Conservation (phyloP, 1,284 basidiomycete genomes). For the Puccinia sorghi region DNA sequence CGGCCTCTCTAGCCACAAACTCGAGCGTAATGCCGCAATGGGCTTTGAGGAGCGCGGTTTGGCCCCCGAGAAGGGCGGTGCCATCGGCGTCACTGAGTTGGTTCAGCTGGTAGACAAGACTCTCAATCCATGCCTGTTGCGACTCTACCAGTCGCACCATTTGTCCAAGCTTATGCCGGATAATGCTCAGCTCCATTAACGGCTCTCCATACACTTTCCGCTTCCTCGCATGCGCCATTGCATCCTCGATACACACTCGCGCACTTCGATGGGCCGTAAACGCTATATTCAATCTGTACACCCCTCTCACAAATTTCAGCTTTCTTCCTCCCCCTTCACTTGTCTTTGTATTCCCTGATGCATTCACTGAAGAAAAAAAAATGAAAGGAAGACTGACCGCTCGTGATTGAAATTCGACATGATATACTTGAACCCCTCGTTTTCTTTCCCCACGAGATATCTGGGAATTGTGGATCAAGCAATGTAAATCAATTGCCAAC, state of each 20-base stretch:
- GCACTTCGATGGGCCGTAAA: conserved; percentile 42
- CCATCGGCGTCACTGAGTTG: conserved; percentile 51
- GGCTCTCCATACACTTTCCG: conserved; percentile 38
- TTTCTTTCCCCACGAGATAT: conserved; percentile 46
- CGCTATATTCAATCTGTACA: conserved; percentile 36
- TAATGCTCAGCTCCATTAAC: conserved; percentile 39
- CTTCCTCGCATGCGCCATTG: conserved; percentile 21
- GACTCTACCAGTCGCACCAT: conserved; percentile 13
- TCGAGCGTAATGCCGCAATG: conserved; percentile 54
- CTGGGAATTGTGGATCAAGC: not conserved
- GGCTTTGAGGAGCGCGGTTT: conserved; percentile 56
- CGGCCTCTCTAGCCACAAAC: conserved; percentile 50
- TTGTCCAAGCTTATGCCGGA: conserved; percentile 33
- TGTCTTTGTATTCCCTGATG: not conserved
- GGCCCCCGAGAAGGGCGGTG: conserved; percentile 53
- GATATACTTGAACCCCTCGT: conserved; percentile 49
- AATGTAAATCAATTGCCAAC: not conserved
- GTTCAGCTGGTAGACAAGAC: conserved; percentile 51
- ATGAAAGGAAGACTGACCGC: not conserved
- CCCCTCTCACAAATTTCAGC: not conserved
- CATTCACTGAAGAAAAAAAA: not conserved
- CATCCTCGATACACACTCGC: conserved; percentile 51
- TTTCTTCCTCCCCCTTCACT: not conserved
- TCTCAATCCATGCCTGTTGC: conserved; percentile 51
- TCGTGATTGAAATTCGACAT: conserved; percentile 50